Evolutionary conservation across 495 filamentous ascomycete species (phyloP).

Genomic region (Aspergillus taichungensis): DNA sequence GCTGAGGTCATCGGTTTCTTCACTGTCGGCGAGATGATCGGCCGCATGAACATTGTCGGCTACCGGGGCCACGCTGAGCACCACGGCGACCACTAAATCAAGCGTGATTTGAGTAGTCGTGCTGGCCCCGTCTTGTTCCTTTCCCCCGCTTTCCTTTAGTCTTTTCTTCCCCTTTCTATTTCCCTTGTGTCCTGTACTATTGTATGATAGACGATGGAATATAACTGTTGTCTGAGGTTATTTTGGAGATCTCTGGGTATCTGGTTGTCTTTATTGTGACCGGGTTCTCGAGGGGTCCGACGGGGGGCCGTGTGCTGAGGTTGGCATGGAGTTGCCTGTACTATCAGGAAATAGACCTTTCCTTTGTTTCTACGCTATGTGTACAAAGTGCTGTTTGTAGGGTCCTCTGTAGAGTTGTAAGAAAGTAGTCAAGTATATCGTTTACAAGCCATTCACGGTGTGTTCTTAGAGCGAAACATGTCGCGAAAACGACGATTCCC

Average conservation of each 20-base stretch:
- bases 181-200: conserved; percentile 34
- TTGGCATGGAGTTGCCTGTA: neutral
- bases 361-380: no score
- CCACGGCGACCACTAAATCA: conserved; percentile 49
- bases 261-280: conserved; percentile 2
- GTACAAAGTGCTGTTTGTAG: no score
- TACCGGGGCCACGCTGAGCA: conserved; percentile 63
- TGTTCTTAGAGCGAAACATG: no score
- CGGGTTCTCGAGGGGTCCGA: no score
- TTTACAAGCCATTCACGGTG: no score
- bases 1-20: conserved; percentile 96
- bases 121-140: no score
- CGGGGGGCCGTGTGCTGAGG: neutral
- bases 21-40: conserved; percentile 94
- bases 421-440: no score
- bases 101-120: neutral
- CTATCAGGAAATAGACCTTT: no score
- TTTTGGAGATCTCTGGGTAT: conserved; percentile 11
- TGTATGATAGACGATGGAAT: conserved; percentile 51
- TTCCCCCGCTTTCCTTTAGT: neutral
- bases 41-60: conserved; percentile 84
- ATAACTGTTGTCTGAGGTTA: conserved; percentile 42
- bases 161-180: conserved; percentile 22
- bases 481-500: no score
- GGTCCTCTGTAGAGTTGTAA: no score